These are phyloP conservation scores for Pythium oligandrum DNA, from an alignment of 352 stramenopile species.

Conservation along the genomic window DNA sequence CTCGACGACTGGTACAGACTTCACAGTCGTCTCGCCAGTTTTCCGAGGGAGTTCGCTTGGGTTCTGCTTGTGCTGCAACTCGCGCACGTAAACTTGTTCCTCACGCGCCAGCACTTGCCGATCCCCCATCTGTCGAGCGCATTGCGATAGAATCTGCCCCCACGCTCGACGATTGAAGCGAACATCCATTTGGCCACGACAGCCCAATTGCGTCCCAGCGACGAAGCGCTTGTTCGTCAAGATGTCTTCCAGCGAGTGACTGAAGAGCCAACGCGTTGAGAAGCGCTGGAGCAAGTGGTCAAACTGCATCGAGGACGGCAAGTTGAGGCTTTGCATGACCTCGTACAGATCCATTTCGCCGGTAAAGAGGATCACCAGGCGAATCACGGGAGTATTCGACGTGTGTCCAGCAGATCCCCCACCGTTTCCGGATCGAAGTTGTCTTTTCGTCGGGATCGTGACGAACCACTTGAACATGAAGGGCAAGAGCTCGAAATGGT, in stretches of 20 bases:
- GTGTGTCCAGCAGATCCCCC: constrained; percentile 7
- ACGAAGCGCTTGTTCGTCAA: constrained; percentile 56
- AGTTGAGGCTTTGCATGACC: constrained; percentile 42
- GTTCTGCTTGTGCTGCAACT: not conserved
- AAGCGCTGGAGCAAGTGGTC: constrained; percentile 48
- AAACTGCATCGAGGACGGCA: constrained; percentile 59
- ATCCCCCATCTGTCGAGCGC: constrained; percentile 32
- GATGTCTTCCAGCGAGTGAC: constrained; percentile 53
- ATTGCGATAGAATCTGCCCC: constrained; percentile 47
- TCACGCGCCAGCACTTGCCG: constrained; percentile 24
- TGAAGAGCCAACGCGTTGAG: constrained; percentile 37
- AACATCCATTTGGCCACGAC: constrained; percentile 46
- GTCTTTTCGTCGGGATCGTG: constrained; percentile 44
- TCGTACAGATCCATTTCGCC: constrained; percentile 54
- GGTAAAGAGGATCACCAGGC: constrained; percentile 61
- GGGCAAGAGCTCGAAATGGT: constrained; percentile 51
- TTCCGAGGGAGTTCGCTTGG: not conserved
- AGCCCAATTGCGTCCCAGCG: constrained; percentile 40
- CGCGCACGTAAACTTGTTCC: constrained; percentile 29
- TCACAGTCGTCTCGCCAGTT: not conserved
- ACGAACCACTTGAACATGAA: constrained; percentile 68
- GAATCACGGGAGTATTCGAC: constrained; percentile 27
- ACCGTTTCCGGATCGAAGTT: constrained; percentile 30
- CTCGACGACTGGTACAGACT: no score
- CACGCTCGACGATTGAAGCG: constrained; percentile 49